Conservation (phyloP, 2,329 filamentous ascomycete species). For the Stagonosporopsis rhizophila region DNA sequence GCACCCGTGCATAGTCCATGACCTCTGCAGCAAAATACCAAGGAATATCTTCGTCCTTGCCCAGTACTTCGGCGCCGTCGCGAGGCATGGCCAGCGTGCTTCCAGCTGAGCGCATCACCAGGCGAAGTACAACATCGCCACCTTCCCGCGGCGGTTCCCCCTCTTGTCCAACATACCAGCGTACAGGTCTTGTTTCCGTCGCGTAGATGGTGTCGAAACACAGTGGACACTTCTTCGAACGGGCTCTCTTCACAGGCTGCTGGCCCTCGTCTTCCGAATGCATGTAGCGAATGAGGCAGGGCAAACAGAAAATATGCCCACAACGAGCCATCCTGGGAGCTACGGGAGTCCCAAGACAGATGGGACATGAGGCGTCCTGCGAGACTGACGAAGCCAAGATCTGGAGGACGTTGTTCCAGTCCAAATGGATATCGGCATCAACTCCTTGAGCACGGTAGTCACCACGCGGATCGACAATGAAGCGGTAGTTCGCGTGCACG, state of each 20-base stretch:
- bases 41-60: constrained; percentile 77
- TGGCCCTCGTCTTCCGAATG: constrained; percentile 75
- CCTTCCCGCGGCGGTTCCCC: constrained; percentile 79
- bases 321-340: constrained; percentile 97
- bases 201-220: constrained; percentile 94
- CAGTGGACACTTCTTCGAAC: constrained; percentile 95
- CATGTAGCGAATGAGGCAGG: constrained; percentile 95
- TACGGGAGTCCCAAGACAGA: constrained; percentile 90
- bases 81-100: constrained; percentile 88
- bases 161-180: constrained; percentile 91
- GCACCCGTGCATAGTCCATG: constrained; percentile 90
- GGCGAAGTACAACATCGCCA: constrained; percentile 84
- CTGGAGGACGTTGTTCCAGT: constrained; percentile 91
- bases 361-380: constrained; percentile 88
- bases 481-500: constrained; percentile 96
- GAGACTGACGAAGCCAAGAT: constrained; percentile 90
- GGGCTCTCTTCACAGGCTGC: constrained; percentile 69
- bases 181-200: constrained; percentile 86
- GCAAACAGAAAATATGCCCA: constrained; percentile 94
- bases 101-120: constrained; percentile 80
- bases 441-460: constrained; percentile 81
- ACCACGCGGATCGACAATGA: constrained; percentile 84
- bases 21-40: constrained; percentile 97
- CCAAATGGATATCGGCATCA: constrained; percentile 86
- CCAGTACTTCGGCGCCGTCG: constrained; percentile 76